phyloP scores from a whole-genome alignment of 768 basidiomycete genomes.

The Trametes gibbosa region DNA sequence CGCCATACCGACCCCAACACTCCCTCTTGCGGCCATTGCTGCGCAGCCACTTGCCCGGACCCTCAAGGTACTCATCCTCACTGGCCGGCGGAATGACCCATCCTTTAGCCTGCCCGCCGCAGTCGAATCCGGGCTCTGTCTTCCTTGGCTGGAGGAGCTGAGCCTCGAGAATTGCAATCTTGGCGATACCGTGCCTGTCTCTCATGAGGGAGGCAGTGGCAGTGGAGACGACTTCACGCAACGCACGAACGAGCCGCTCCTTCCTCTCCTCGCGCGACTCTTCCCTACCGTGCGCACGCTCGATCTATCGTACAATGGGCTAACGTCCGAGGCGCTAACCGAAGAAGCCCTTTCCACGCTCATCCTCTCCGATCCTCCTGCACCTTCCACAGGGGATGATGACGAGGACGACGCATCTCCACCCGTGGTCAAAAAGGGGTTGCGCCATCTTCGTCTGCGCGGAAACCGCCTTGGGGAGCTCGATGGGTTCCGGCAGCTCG shows the following conservation, averaged over 20 bases:
- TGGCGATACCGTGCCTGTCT: conserved; percentile 52
- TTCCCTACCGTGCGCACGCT: conserved; percentile 71
- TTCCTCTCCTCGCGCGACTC: conserved; percentile 57
- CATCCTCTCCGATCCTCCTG: conserved; percentile 40
- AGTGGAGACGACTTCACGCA: conserved; percentile 33
- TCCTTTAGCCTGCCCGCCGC: conserved; percentile 53
- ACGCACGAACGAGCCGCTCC: conserved; percentile 50
- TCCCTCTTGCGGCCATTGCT: conserved; percentile 64
- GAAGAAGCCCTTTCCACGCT: conserved; percentile 47
- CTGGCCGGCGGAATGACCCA: conserved; percentile 64
- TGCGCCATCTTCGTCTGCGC: conserved; percentile 62
- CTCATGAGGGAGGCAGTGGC: conserved; percentile 26
- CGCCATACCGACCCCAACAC: conserved; percentile 61
- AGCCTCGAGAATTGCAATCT: conserved; percentile 72
- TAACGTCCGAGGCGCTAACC: conserved; percentile 54
- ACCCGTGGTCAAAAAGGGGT: conserved; percentile 36
- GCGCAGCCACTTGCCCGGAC: conserved; percentile 58
- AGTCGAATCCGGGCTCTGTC: conserved; percentile 32
- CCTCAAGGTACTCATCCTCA: conserved; percentile 56
- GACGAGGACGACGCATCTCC: conserved; percentile 26
- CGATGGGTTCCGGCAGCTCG: conserved; percentile 58
- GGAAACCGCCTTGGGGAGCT: conserved; percentile 67
- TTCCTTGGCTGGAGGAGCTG: conserved; percentile 74
- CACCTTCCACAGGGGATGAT: neutral
- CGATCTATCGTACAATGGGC: conserved; percentile 71